Evolutionary conservation across 2,329 filamentous ascomycete genomes (phyloP).

Genomic region (Zarea fungicola): DNA sequence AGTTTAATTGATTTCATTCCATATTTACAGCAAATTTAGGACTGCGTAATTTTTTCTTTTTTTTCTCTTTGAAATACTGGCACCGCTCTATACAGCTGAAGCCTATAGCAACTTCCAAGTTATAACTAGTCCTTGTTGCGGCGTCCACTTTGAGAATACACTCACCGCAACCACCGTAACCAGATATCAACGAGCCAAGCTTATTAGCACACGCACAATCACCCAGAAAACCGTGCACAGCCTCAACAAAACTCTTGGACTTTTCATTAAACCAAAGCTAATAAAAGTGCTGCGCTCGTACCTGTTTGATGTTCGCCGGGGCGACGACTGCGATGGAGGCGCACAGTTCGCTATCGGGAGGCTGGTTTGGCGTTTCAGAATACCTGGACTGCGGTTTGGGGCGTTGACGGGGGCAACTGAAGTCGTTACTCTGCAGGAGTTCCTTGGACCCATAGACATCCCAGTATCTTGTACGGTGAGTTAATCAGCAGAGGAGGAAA

Average conservation of each 20-base stretch:
- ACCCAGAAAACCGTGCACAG: neutral
- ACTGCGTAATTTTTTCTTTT: no score
- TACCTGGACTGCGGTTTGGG: slow-evolving; percentile 7
- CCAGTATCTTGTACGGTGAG: no score
- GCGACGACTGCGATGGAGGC: neutral
- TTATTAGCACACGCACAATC: no score
- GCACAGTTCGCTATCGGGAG: neutral
- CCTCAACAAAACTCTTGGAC: neutral
- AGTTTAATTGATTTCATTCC: neutral
- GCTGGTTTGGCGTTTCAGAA: slow-evolving; percentile 8
- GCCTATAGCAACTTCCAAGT: no score
- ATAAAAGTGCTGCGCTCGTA: neutral
- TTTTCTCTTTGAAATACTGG: no score
- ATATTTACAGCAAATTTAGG: no score
- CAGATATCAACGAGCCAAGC: no score
- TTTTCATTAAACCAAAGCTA: neutral
- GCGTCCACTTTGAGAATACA: no score
- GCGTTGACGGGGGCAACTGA: neutral
- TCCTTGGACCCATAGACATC: neutral
- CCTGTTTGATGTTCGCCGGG: neutral
- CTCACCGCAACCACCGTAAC: no score
- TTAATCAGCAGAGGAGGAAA: neutral
- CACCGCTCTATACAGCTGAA: no score
- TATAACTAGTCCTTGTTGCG: no score
- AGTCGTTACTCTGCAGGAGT: neutral